phyloP scores from a whole-genome alignment of 2,329 filamentous ascomycete genomes.

The Fusarium nurragi region DNA sequence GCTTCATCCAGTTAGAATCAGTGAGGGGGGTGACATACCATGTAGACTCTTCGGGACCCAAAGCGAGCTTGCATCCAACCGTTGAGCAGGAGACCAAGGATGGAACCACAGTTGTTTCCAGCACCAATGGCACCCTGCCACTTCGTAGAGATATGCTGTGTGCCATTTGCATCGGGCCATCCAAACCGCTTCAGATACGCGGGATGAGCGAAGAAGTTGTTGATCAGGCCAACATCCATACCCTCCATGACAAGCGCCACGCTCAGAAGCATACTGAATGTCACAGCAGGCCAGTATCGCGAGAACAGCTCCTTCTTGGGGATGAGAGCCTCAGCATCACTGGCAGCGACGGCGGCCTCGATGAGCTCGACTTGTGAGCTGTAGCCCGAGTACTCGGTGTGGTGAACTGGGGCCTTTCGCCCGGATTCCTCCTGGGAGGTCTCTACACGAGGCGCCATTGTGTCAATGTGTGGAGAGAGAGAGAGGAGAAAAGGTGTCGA shows the following conservation, averaged over 20 bases:
- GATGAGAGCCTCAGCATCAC: slow-evolving; percentile 44
- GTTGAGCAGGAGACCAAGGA: slow-evolving; percentile 60
- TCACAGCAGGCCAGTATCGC: slow-evolving; percentile 45
- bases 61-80: slow-evolving; percentile 58
- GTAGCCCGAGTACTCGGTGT: slow-evolving; percentile 42
- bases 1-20: accelerated
- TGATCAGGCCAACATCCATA: slow-evolving; percentile 54
- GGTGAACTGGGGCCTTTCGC: slow-evolving; percentile 22
- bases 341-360: slow-evolving; percentile 47
- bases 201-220: slow-evolving; percentile 55
- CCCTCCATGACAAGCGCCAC: slow-evolving; percentile 52
- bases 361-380: slow-evolving; percentile 45
- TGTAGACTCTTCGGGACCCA: slow-evolving; percentile 58
- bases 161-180: slow-evolving; percentile 45
- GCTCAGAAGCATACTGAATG: slow-evolving; percentile 46
- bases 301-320: slow-evolving; percentile 47
- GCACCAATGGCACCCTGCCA: slow-evolving; percentile 62
- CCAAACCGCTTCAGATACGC: slow-evolving; percentile 57
- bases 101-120: slow-evolving; percentile 57
- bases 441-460: slow-evolving; percentile 27
- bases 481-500: neutral
- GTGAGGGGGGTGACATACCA: slow-evolving; percentile 48
- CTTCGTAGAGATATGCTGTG: slow-evolving; percentile 53
- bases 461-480: neutral
- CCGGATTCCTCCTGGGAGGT: slow-evolving; percentile 25